These are phyloP conservation scores for Cyberlindnera maritima DNA, from an alignment of 805 yeast species.

Conservation along the genomic window DNA sequence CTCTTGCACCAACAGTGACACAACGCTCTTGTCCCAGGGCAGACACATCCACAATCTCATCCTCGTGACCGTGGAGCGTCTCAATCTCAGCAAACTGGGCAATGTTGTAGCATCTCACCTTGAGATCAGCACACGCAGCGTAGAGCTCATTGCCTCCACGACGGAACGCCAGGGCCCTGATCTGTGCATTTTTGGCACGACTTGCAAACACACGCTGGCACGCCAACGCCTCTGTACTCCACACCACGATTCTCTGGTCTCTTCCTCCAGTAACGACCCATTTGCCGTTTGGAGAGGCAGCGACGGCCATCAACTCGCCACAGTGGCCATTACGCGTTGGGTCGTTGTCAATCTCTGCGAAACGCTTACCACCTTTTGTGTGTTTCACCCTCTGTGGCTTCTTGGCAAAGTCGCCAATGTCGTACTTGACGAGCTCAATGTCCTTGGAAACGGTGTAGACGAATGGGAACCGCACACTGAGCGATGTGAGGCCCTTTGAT, in stretches of 20 bases:
- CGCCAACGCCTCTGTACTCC: constrained; percentile 79
- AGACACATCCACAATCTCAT: constrained; percentile 74
- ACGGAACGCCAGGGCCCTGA: constrained; percentile 73
- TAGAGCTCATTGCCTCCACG: constrained; percentile 80
- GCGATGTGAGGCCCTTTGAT: constrained; percentile 50
- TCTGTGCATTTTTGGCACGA: constrained; percentile 65
- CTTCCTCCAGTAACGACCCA: constrained; percentile 89
- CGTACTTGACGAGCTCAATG: constrained; percentile 77
- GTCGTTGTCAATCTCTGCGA: constrained; percentile 38
- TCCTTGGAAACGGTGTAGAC: constrained; percentile 84
- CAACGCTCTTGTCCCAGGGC: constrained; percentile 87
- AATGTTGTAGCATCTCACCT: constrained; percentile 82
- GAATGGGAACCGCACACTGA: constrained; percentile 39
- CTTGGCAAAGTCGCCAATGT: constrained; percentile 47
- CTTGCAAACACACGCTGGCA: constrained; percentile 78
- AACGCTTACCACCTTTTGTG: constrained; percentile 58
- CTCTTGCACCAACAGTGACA: constrained; percentile 93
- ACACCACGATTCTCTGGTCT: constrained; percentile 76
- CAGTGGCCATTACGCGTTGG: constrained; percentile 68
- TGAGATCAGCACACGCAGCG: constrained; percentile 90
- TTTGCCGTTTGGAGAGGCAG: constrained; percentile 84
- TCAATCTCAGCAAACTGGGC: constrained; percentile 88
- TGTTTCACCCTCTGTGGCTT: constrained; percentile 68
- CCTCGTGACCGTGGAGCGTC: constrained; percentile 94
- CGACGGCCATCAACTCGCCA: constrained; percentile 73